Conservation (phyloP, 2,329 filamentous ascomycete genomes). For the Cladosporium phlei region DNA sequence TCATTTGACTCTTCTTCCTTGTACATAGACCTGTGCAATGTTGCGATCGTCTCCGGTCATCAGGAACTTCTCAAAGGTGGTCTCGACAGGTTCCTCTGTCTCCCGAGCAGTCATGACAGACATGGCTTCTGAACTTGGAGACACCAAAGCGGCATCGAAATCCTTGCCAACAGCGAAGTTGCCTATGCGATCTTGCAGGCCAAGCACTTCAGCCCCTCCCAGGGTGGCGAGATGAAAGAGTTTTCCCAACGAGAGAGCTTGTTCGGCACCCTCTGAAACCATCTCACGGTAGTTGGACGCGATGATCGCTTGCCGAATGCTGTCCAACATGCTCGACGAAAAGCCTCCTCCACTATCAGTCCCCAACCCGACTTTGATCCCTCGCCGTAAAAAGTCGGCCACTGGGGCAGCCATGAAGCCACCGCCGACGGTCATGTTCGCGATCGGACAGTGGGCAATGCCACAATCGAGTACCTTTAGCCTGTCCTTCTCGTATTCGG, state of each 20-base stretch:
- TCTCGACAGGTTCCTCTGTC: neutral
- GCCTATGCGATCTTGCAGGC: conserved; percentile 51
- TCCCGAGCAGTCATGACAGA: conserved; percentile 1
- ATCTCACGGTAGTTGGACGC: conserved; percentile 28
- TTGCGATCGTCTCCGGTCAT: conserved; percentile 8
- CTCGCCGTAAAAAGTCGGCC: conserved; percentile 52
- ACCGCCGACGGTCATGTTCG: conserved; percentile 64
- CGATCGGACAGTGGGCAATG: conserved; percentile 60
- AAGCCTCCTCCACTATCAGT: conserved; percentile 63
- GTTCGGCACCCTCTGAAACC: conserved; percentile 50
- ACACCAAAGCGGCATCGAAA: conserved; percentile 50
- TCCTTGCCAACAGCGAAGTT: conserved; percentile 56
- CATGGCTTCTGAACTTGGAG: neutral
- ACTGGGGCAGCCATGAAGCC: conserved; percentile 43
- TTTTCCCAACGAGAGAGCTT: conserved; percentile 25
- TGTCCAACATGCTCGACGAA: conserved; percentile 55
- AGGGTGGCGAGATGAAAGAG: conserved; percentile 56
- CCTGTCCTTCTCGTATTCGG: conserved; percentile 50
- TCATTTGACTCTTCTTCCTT: conserved; percentile 4
- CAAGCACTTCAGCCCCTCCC: conserved; percentile 57
- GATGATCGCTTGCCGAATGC: conserved; percentile 40
- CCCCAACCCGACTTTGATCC: conserved; percentile 62
- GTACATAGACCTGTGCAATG: conserved; percentile 1
- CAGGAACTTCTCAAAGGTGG: conserved; percentile 2
- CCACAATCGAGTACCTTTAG: conserved; percentile 50